These are phyloP conservation scores for Fereydounia khargensis DNA, from an alignment of 1,284 basidiomycete genomes.

Conservation along the genomic window DNA sequence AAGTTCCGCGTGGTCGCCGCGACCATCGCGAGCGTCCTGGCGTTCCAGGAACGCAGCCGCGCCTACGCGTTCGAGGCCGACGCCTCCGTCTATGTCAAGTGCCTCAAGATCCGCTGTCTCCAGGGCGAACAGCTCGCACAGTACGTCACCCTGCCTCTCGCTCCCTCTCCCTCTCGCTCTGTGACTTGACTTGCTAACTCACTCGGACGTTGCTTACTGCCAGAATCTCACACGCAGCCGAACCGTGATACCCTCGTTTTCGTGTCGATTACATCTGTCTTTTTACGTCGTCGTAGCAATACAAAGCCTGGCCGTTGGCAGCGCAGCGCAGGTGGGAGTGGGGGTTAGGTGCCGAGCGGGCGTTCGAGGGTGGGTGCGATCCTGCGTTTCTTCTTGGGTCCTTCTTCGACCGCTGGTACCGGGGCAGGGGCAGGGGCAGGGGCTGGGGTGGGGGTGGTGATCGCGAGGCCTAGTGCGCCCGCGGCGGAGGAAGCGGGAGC, in stretches of 20 bases:
- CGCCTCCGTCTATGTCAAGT: conserved; percentile 42
- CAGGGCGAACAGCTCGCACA: conserved; percentile 35
- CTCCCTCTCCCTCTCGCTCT: too few relatives aligned
- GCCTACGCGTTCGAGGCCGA: conserved; percentile 42
- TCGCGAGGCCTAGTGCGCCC: neutral
- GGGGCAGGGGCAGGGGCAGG: conserved; percentile 42
- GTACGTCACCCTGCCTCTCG: too few relatives aligned
- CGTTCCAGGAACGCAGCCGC: conserved; percentile 39
- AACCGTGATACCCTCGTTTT: neutral
- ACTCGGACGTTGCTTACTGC: too few relatives aligned
- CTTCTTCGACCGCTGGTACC: conserved; percentile 59
- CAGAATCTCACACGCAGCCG: neutral
- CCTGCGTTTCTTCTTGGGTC: conserved; percentile 84
- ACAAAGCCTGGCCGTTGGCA: too few relatives aligned
- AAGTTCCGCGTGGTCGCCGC: conserved; percentile 39
- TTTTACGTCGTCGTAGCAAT: too few relatives aligned
- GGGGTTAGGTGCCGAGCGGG: too few relatives aligned
- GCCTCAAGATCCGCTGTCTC: conserved; percentile 46
- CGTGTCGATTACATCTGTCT: too few relatives aligned
- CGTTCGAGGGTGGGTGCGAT: conserved; percentile 69
- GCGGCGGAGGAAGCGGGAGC: neutral
- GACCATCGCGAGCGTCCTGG: conserved; percentile 40
- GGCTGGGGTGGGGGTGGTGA: conserved; percentile 26
- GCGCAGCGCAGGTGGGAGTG: too few relatives aligned
- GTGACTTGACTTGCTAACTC: too few relatives aligned